A percentile compares a stretch with the other conserved stretches of the same genome.
Conservation (phyloP, 192 early-diverging fungal species). For the Rhizophagus sp. region DNA sequence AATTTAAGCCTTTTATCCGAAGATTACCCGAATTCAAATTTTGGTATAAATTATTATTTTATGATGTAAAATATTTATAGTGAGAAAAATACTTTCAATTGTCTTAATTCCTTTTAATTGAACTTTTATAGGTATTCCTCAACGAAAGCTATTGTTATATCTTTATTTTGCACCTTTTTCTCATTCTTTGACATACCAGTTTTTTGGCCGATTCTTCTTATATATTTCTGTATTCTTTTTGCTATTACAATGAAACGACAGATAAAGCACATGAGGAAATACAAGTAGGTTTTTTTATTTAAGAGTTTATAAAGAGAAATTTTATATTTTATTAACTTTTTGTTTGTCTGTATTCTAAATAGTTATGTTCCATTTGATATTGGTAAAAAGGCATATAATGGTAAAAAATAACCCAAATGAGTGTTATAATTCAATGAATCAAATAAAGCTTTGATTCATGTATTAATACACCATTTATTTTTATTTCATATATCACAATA, state of each 20-base stretch:
- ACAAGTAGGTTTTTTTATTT: constrained; percentile 42
- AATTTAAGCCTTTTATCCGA: constrained; percentile 96
- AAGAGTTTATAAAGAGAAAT: background rate
- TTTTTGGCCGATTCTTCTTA: constrained; percentile 97
- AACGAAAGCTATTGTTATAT: constrained; percentile 78
- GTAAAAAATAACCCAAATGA: constrained; percentile 14
- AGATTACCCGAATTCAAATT: constrained; percentile 98
- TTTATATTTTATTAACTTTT: background rate
- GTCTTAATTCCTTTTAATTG: background rate
- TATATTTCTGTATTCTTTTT: constrained; percentile 96
- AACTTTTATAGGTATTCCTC: constrained; percentile 66
- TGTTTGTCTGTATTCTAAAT: background rate
- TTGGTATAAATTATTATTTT: constrained; percentile 63
- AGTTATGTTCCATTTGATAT: constrained; percentile 84
- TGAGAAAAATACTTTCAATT: background rate
- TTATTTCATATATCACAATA: too few species aligned
- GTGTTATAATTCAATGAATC: too few species aligned
- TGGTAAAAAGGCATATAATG: constrained; percentile 71
- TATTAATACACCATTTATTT: too few species aligned
- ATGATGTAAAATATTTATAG: too few species aligned
- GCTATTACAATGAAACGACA: constrained; percentile 95
- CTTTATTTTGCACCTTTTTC: constrained; percentile 87
- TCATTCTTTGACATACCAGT: constrained; percentile 94
- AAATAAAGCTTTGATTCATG: too few species aligned
- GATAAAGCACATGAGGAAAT: constrained; percentile 97